phyloP scores from a whole-genome alignment of 441 rosid genomes.

The Gossypium davidsonii region DNA sequence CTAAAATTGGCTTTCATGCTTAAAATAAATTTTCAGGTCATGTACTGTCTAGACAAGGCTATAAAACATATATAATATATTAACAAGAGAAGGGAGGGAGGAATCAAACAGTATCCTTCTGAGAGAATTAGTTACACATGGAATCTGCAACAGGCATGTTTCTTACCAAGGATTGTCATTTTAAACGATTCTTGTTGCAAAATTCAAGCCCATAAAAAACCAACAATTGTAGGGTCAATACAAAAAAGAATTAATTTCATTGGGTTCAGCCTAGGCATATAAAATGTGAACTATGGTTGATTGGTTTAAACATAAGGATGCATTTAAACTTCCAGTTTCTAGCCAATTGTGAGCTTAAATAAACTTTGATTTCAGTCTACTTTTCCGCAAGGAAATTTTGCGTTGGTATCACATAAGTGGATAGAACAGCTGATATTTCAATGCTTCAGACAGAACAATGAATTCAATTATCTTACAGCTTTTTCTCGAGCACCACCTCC shows the following conservation, averaged over 20 bases:
- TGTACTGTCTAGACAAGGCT: background rate
- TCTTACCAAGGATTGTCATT: background rate
- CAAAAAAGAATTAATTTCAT: background rate
- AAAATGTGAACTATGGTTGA: background rate
- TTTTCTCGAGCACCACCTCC: constrained; percentile 99
- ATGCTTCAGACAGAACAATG: background rate
- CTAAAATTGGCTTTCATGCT: background rate
- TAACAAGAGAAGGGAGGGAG: background rate
- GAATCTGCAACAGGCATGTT: constrained; percentile 2
- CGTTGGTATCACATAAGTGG: background rate
- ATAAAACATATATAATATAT: background rate
- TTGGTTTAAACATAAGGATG: background rate
- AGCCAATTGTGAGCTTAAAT: background rate
- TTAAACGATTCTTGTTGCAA: background rate
- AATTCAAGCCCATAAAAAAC: background rate
- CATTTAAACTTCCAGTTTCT: background rate
- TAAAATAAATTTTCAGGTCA: background rate
- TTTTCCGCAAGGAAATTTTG: background rate
- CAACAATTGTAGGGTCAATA: background rate
- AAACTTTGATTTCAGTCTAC: background rate
- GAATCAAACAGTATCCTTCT: background rate
- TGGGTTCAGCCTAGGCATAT: background rate
- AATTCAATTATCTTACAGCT: constrained; percentile 57
- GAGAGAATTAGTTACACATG: background rate
- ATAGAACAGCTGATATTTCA: constrained; percentile 5